A percentile compares a stretch with the other conserved stretches of the same genome.
Evolutionary conservation across 2,329 filamentous ascomycete species (phyloP).

Genomic region (Fusarium nanum): DNA sequence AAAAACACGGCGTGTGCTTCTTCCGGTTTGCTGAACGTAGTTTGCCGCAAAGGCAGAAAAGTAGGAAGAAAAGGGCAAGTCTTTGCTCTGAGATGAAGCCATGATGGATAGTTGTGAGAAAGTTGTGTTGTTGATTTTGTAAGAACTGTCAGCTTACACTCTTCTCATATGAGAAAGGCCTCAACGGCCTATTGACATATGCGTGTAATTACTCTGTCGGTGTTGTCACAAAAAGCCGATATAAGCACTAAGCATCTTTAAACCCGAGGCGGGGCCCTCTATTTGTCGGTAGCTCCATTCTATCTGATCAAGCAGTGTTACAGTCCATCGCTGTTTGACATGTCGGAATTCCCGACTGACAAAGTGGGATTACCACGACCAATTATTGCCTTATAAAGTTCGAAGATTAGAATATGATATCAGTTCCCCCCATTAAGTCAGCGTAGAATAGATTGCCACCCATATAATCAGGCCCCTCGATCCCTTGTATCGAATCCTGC

Average conservation of each 20-base stretch:
- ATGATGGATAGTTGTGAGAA: background rate
- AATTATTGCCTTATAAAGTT: background rate
- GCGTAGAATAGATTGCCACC: constrained; percentile 8
- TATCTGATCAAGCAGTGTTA: background rate
- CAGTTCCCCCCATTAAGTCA: background rate
- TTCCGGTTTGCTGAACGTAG: constrained; percentile 47
- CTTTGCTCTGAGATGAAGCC: constrained; percentile 21
- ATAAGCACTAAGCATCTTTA: background rate
- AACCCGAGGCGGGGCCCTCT: background rate
- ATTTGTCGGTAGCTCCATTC: background rate
- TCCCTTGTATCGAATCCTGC: constrained; percentile 28
- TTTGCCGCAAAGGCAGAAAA: constrained; percentile 45
- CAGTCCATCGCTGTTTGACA: background rate
- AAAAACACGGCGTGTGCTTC: constrained; percentile 45
- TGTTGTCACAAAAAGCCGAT: background rate
- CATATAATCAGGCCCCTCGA: constrained; percentile 9
- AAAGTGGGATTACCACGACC: too few relatives aligned
- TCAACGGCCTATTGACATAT: background rate
- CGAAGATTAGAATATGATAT: constrained; percentile 18
- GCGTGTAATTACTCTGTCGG: background rate
- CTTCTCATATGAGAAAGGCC: background rate
- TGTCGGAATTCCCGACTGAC: background rate
- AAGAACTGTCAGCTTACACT: background rate
- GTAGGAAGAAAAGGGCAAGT: constrained; percentile 34
- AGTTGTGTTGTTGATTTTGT: background rate